Percentiles rank a stretch among this genome's conserved stretches.
Conservation (phyloP, 2,329 filamentous ascomycete species). For the Xylaria sp. region DNA sequence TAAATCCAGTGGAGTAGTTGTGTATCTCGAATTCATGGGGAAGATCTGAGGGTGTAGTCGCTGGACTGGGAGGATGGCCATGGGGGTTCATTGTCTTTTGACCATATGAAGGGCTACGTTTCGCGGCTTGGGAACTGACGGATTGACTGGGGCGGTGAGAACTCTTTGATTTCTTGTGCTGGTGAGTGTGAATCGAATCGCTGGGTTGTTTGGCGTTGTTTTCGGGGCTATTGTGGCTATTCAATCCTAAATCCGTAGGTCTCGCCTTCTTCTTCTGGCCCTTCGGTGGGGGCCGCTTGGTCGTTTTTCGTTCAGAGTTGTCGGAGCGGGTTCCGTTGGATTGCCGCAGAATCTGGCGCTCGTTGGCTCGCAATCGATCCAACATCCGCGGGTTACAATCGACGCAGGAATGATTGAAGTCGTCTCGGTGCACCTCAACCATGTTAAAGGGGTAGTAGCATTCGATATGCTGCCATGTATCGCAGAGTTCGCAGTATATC, state of each 20-base stretch:
- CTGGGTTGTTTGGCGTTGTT: constrained; percentile 64
- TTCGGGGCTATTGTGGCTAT: constrained; percentile 71
- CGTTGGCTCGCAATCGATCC: constrained; percentile 78
- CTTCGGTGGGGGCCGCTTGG: constrained; percentile 73
- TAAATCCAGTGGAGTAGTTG: constrained; percentile 79
- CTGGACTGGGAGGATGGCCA: constrained; percentile 76
- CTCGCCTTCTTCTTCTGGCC: constrained; percentile 90
- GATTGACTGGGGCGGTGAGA: constrained; percentile 83
- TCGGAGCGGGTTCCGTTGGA: constrained; percentile 56
- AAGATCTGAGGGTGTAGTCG: constrained; percentile 76
- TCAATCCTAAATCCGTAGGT: constrained; percentile 73
- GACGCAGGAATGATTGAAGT: constrained; percentile 85
- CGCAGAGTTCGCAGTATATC: constrained; percentile 94
- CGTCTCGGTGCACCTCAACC: constrained; percentile 75
- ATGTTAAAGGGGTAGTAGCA: constrained; percentile 88
- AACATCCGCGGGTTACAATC: constrained; percentile 85
- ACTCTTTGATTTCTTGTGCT: constrained; percentile 83
- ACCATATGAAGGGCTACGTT: constrained; percentile 72
- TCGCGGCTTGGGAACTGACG: constrained; percentile 73
- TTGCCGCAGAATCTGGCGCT: constrained; percentile 74
- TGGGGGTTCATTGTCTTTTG: constrained; percentile 70
- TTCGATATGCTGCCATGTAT: constrained; percentile 98
- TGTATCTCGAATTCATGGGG: constrained; percentile 72
- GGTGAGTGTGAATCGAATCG: constrained; percentile 62
- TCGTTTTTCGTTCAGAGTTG: constrained; percentile 73